Conservation (phyloP, 164 flowering plant species). For the Vitis labrusca region DNA sequence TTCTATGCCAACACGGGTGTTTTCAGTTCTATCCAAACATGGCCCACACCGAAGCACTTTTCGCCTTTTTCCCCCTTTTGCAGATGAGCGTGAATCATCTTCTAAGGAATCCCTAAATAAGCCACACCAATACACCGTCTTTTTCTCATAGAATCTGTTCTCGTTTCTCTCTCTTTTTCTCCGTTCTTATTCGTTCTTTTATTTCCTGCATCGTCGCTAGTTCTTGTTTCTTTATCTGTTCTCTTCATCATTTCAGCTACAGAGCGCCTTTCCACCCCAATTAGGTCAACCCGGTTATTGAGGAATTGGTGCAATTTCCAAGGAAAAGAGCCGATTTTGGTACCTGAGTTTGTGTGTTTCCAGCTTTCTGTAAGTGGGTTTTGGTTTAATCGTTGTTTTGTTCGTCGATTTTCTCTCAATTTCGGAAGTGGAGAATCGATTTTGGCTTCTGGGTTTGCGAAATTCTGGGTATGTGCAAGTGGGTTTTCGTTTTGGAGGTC, state of each 20-base stretch:
- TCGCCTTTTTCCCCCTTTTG: not conserved
- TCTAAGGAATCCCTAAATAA: slow-evolving; percentile 5
- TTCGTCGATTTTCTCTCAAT: not conserved
- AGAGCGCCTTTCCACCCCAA: not conserved
- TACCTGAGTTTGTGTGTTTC: not conserved
- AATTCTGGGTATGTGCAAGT: not conserved
- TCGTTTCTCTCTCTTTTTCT: not conserved
- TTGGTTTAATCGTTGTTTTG: not conserved
- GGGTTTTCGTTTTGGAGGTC: not conserved
- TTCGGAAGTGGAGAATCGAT: not conserved
- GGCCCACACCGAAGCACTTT: slow-evolving; percentile 2
- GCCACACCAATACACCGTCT: too few relatives aligned
- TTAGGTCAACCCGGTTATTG: not conserved
- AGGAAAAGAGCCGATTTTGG: not conserved
- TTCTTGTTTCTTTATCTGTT: not conserved
- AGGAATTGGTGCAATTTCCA: not conserved
- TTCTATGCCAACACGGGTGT: not conserved
- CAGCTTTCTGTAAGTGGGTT: not conserved
- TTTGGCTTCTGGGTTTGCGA: not conserved
- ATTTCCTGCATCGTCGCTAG: not conserved
- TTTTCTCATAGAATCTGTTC: slow-evolving; percentile 1
- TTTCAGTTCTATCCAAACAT: slow-evolving; percentile 4
- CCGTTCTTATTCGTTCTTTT: not conserved
- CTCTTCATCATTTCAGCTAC: not conserved
- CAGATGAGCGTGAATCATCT: not conserved